Evolutionary conservation across 108 stramenopile species (phyloP).

Genomic region (Seminavis robusta): DNA sequence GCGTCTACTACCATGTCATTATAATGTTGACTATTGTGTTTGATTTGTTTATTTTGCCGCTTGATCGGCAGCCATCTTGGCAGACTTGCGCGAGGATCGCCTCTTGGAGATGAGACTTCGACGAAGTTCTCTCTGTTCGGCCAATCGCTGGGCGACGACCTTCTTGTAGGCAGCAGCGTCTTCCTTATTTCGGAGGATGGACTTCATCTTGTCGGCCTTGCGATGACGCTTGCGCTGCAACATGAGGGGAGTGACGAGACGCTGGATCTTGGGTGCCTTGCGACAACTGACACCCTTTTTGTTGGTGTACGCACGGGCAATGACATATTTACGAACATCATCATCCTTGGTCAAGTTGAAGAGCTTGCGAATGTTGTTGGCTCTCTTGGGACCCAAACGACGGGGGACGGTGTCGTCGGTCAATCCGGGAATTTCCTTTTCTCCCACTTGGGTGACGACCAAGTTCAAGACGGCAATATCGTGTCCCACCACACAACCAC

Average conservation of each 20-base stretch:
- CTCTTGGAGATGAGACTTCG: constrained; percentile 96
- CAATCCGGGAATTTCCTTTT: constrained; percentile 89
- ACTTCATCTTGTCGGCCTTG: constrained; percentile 75
- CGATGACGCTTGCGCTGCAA: constrained; percentile 95
- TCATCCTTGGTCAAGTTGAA: constrained; percentile 99
- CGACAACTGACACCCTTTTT: constrained; percentile 91
- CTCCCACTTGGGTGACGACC: constrained; percentile 95
- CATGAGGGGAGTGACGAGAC: constrained; percentile 94
- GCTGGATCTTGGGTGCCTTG: constrained; percentile 99
- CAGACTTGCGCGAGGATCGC: constrained; percentile 89
- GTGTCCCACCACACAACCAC: constrained; percentile 97
- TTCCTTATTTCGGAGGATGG: constrained; percentile 78
- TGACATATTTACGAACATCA: constrained; percentile 98
- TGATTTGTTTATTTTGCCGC: constrained; percentile 23
- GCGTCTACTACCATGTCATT: too few relatives aligned
- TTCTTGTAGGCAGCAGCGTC: constrained; percentile 96
- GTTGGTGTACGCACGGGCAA: constrained; percentile 93
- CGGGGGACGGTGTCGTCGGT: constrained; percentile 92
- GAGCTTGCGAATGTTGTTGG: constrained; percentile 99
- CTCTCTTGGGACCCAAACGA: constrained; percentile 99
- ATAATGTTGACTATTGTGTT: not conserved
- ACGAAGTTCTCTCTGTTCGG: constrained; percentile 93
- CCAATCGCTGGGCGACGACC: constrained; percentile 91
- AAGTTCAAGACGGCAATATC: constrained; percentile 99
- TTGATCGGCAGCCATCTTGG: constrained; percentile 61